Percentiles rank a stretch among this genome's conserved stretches.
Conservation (phyloP, 345 rosid genomes). For the Populus pruinosa region DNA sequence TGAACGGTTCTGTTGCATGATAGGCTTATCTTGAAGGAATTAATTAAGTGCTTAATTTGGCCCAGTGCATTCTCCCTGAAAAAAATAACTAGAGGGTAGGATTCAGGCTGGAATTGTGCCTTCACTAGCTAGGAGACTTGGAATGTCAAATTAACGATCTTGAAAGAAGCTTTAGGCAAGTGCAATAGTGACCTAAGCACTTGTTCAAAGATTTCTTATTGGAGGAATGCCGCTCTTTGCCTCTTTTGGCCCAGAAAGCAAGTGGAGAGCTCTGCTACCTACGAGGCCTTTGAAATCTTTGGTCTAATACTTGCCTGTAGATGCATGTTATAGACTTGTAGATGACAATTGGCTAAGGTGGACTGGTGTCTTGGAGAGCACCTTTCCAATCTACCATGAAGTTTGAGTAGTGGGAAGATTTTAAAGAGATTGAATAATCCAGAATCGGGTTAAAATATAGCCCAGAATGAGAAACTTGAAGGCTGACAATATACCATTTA, state of each 20-base stretch:
- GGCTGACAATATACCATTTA: no score
- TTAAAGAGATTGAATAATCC: neutral
- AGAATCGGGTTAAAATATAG: neutral
- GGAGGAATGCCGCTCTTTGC: neutral
- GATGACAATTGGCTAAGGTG: neutral
- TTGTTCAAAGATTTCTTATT: neutral
- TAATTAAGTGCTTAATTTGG: neutral
- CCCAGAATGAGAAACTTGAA: no score
- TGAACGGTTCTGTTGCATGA: neutral
- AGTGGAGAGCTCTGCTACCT: neutral
- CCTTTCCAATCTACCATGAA: neutral
- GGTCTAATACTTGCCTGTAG: neutral
- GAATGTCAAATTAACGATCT: neutral
- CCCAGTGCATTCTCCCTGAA: neutral
- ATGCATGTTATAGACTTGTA: neutral
- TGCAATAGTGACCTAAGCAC: neutral
- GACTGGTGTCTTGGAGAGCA: neutral
- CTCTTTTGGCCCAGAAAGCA: neutral
- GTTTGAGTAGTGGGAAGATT: neutral
- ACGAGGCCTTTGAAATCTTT: neutral
- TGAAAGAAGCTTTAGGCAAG: neutral
- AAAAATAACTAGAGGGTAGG: neutral
- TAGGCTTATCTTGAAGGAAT: neutral
- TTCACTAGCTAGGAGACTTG: neutral
- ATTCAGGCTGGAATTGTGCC: neutral